Conservation (phyloP, 1,284 basidiomycete species). For the Malassezia japonica region DNA sequence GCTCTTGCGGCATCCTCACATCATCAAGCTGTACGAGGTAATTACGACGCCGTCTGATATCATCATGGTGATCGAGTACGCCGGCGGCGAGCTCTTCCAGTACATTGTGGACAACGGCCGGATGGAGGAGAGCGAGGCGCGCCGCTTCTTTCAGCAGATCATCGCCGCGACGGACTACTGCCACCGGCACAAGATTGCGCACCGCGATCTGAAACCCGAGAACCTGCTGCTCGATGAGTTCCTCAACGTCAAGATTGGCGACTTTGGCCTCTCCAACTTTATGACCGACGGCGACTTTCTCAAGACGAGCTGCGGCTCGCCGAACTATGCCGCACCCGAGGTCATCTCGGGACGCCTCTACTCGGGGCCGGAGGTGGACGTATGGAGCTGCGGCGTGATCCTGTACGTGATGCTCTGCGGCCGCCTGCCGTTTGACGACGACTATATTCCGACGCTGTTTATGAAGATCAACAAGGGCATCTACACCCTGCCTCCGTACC, state of each 20-base stretch:
- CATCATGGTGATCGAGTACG: conserved; percentile 49
- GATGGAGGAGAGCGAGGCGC: conserved; percentile 42
- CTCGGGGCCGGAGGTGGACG: conserved; percentile 47
- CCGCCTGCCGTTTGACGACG: conserved; percentile 45
- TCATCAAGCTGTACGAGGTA: conserved; percentile 48
- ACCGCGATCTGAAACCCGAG: conserved; percentile 46
- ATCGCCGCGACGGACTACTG: conserved; percentile 46
- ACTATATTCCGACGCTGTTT: conserved; percentile 47
- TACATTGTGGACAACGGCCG: conserved; percentile 46
- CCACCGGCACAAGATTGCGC: conserved; percentile 46
- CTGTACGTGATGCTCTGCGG: conserved; percentile 48
- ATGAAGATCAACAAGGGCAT: conserved; percentile 48
- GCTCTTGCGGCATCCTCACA: conserved; percentile 44
- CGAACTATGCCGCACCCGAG: conserved; percentile 48
- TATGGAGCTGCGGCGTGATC: conserved; percentile 48
- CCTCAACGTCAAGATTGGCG: conserved; percentile 47
- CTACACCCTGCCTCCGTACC: conserved; percentile 40
- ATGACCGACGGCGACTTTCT: conserved; percentile 48
- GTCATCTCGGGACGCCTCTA: conserved; percentile 46
- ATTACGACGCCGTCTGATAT: conserved; percentile 46
- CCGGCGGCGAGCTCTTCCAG: conserved; percentile 46
- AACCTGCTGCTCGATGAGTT: conserved; percentile 45
- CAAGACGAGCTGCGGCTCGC: conserved; percentile 47
- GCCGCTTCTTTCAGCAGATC: conserved; percentile 47
- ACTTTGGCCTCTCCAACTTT: conserved; percentile 48